Evolutionary conservation across 345 rosid species (phyloP), one percentile per base, ranked within the genome.

Genomic region (Clarkia xantiana): DNA sequence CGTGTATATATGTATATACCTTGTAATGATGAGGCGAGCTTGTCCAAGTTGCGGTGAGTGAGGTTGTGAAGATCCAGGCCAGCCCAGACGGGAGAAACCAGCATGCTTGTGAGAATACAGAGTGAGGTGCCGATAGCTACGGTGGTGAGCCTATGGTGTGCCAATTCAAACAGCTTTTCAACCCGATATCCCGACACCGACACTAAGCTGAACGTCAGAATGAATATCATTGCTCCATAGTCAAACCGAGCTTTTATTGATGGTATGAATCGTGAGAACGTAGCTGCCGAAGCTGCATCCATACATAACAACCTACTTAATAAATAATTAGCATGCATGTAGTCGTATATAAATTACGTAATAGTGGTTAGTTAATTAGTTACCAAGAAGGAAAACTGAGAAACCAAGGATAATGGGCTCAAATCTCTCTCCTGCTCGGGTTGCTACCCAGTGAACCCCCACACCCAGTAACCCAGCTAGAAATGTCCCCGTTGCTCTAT

Each of bases 211-310:
- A 80, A 86, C 50, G 96, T 83, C 22, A 86, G 81, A 58, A 86
- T 76, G 62, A 83, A 86, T 61, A 86, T 86, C 71, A 70, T 8
- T 8, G 79, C 78, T 9, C 94, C 96, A 11, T 83, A 86, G 47
- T 83, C 96, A 49, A 78, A 86, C 38, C 76, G 64, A 9, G 87
- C 75, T 71, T 78, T 83, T 11, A 83, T 60, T 0, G 77, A 51
- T 18, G 96, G 96, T 3, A 86, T 71, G 57, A 86, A 83, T 59
- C 94, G 71, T 14, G 87, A 78, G 63, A 78, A 86, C 0, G 94
- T 82, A 48, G 86, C 75, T 51, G 73, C 74, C 1, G 82, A 78
- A 58, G 82, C 96, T 83, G 81, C 60, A 58, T 48, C 3, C 25
- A 22, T 2, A 22, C 11, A 11, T 58, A 41, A 3, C 23, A 15